Evolutionary conservation across 2,329 filamentous ascomycete species (phyloP), one percentile per base, ranked within the genome.

Genomic region (Didymella pomorum): DNA sequence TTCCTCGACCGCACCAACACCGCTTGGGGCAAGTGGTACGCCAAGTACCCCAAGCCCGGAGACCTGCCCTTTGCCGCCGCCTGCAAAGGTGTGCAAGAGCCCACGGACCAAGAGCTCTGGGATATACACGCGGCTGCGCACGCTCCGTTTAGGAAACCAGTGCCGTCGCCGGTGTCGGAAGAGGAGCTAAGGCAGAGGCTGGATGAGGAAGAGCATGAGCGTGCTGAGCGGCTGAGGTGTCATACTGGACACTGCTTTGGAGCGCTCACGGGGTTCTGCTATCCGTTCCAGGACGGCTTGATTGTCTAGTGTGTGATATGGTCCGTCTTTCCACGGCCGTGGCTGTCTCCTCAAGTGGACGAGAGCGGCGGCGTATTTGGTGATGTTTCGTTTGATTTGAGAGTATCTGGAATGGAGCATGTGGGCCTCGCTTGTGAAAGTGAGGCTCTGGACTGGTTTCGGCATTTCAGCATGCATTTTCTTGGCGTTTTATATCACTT

Each of bases 1-100:
- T 28, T 64, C 4, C 52, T 68, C 1, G 56, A 66, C 23, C 58
- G 58, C 5, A 41, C 58, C 9, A 47, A 35, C 0, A 43, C 61
- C 7, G 21, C n/a, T 0, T 68, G 63, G 63, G 49, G 51, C 3
- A 44, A 52, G 14, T 66, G 60, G 52, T 54, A 58, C 26, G 41
- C 52, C 3, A 54, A 50, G 35, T 43, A 41, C 8, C 28, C 51
- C 4, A 50, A 25, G 2, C 33, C 58, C 2, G 53, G 54, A 3
- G 16, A 33, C 14, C 18, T 61, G 37, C 55, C 57, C 2, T 65
- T 66, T 33, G 49, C 45, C 8, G 48, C 33, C 16, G 20, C 20
- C 10, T 33, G 47, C 29, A 47, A 25, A 11, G 35, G 26, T 8
- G 14, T 6, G 18, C n/a, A 46, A 7, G 51, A 31, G 11, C 7